A percentile compares a stretch with the other conserved stretches of the same genome.
These are phyloP conservation scores for Acephala macrosclerotiorum DNA, from an alignment of 2,329 filamentous ascomycete genomes.

Conservation along the genomic window DNA sequence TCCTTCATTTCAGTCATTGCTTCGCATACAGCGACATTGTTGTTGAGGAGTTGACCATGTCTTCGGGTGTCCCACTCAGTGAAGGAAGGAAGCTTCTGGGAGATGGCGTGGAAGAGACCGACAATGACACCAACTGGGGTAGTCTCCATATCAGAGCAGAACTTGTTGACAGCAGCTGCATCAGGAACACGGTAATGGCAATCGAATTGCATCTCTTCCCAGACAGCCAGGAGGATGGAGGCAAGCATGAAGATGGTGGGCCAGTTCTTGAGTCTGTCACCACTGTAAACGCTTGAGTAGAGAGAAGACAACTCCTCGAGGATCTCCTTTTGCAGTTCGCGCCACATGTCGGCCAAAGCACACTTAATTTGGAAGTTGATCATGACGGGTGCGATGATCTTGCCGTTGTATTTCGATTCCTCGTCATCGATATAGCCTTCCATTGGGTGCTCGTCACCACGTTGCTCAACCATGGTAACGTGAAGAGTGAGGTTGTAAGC, in stretches of 20 bases:
- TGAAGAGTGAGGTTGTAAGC: conserved; percentile 96
- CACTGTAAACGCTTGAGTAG: conserved; percentile 98
- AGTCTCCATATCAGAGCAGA: conserved; percentile 96
- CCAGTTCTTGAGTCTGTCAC: conserved; percentile 98
- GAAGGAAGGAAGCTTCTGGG: conserved; percentile 91
- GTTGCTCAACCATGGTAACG: conserved; percentile 91
- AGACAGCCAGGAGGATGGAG: conserved; percentile 89
- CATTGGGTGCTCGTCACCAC: conserved; percentile 79
- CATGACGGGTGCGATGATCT: conserved; percentile 94
- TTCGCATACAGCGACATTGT: conserved; percentile 90
- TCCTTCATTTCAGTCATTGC: conserved; percentile 95
- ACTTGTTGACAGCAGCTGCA: conserved; percentile 84
- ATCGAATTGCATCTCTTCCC: conserved; percentile 99
- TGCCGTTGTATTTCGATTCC: conserved; percentile 86
- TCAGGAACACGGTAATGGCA: conserved; percentile 95
- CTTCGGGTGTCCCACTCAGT: conserved; percentile 93
- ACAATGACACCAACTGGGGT: conserved; percentile 96
- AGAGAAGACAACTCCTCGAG: conserved; percentile 90
- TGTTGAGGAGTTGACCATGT: conserved; percentile 89
- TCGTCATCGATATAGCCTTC: conserved; percentile 87
- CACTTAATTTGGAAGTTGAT: conserved; percentile 99
- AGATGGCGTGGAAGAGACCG: conserved; percentile 96
- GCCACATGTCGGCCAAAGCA: conserved; percentile 97
- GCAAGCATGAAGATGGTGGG: conserved; percentile 98
- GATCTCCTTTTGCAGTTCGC: conserved; percentile 94